Conservation (phyloP, 1,284 basidiomycete genomes). For the Rhodotorula sp. region DNA sequence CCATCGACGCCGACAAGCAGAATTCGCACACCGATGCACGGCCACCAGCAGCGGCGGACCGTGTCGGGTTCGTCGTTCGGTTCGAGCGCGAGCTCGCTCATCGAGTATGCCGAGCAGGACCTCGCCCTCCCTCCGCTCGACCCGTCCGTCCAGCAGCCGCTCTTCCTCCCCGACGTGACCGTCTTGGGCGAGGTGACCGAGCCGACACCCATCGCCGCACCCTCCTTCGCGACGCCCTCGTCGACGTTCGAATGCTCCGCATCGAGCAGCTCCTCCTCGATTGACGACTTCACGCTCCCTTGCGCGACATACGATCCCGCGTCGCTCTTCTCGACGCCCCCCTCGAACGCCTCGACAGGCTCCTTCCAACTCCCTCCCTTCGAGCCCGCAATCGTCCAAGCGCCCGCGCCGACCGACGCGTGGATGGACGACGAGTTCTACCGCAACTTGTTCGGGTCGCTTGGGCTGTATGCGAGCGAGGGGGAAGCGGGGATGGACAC, state of each 20-base stretch:
- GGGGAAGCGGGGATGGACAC: no score
- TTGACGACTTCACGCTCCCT: no score
- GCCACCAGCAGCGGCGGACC: background rate
- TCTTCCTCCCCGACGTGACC: no score
- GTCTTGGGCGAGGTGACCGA: background rate
- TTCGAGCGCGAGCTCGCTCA: background rate
- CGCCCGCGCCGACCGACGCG: constrained; percentile 4
- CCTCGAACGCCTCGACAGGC: no score
- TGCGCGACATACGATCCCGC: no score
- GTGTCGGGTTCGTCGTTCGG: constrained; percentile 4
- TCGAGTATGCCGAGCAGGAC: constrained; percentile 7
- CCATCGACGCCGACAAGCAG: background rate
- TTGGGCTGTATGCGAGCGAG: constrained; percentile 10
- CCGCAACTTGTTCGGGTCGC: constrained; percentile 18
- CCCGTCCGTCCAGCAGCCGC: no score
- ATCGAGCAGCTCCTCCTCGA: no score
- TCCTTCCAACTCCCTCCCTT: background rate
- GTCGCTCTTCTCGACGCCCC: background rate
- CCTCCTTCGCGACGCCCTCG: background rate
- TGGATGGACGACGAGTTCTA: constrained; percentile 27
- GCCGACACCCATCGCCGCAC: no score
- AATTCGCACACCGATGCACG: background rate
- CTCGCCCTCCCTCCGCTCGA: background rate
- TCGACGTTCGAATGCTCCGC: background rate
- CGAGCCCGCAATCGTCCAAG: background rate